Percentiles rank a stretch among this genome's conserved stretches.
These are phyloP conservation scores for Ehretia macrophylla DNA, from an alignment of 257 asterid species.

Conservation along the genomic window DNA sequence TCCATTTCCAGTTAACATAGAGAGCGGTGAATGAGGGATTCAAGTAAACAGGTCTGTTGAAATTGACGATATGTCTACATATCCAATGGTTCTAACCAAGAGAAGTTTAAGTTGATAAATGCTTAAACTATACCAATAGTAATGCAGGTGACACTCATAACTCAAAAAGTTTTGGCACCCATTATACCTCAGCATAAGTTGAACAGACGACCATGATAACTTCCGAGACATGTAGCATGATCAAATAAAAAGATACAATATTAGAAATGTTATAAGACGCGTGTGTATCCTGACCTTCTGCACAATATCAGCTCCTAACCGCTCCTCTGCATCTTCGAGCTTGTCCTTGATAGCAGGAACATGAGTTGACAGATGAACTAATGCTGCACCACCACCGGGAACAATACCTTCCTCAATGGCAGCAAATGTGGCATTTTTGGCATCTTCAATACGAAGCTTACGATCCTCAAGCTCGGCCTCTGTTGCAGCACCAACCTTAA, in stretches of 20 bases:
- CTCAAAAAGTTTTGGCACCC: no score
- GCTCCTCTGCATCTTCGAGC: slow-evolving; percentile 77
- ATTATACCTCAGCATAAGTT: not conserved
- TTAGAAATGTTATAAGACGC: not conserved
- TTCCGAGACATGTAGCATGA: no score
- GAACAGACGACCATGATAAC: no score
- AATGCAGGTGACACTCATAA: no score
- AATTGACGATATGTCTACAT: no score
- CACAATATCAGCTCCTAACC: slow-evolving; percentile 90
- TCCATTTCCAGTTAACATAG: not conserved
- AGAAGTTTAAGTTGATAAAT: no score
- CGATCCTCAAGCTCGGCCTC: slow-evolving; percentile 97
- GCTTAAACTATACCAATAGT: no score
- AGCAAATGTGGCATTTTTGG: slow-evolving; percentile 97
- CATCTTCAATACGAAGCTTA: slow-evolving; percentile 91
- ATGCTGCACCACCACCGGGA: slow-evolving; percentile 99
- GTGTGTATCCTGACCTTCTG: slow-evolving; percentile 52
- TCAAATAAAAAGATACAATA: not conserved
- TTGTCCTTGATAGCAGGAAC: slow-evolving; percentile 86
- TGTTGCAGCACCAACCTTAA: slow-evolving; percentile 98
- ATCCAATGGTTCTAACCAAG: no score
- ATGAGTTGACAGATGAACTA: slow-evolving; percentile 66
- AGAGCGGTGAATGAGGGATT: not conserved
- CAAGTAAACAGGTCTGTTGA: no score
- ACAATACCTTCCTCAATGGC: slow-evolving; percentile 99